Evolutionary conservation across 495 filamentous ascomycete species (phyloP), one percentile per base, ranked within the genome.

Genomic region (Bombardia bombarda): DNA sequence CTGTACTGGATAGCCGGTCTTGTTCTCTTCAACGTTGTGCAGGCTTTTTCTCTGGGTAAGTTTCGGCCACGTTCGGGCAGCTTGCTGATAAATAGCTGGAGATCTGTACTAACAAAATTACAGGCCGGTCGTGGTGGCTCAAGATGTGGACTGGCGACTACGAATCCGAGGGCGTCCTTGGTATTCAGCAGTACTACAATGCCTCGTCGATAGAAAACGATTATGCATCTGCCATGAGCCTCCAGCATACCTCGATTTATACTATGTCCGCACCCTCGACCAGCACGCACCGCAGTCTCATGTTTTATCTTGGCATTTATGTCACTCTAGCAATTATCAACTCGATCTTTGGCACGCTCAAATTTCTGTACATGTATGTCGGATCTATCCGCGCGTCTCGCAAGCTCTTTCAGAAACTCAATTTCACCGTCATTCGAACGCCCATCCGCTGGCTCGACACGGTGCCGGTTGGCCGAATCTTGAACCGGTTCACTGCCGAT

Each of bases 381-480:
- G 74, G 74, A 16, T 80, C 79, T 7, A 60, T 88, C 38, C 67
- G 60, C 19, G 84, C 82, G 17, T 86, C 82, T 1, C 72, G 77
- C 40, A 63, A 56, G 31, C 64, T 90, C 3, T 90, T 88, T 45
- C 71, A 77, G 10, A 66, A 72, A 21, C 62, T 88, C 26, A 77
- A 77, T 26, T 78, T 71, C 43, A 68, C 73, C 3, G 72, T 93
- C 13, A 69, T 92, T 0, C 78, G 80, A 7, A 73, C 84, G 12
- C 86, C 85, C 0, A 62, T 86, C 7, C 67, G 81, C 35, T 93
- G 85, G 83, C 67, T 90, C 9, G 87, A 93, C 56, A 90, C 85
- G 0, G 82, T 87, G 0, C 87, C 87, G 0, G 63, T 86, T 0
- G 87, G 87, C 2, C 76, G 85, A 19, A 78, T 90, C 26, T 57